Conservation (phyloP, 2,329 filamentous ascomycete species). For the Pestalotiopsis sp. region DNA sequence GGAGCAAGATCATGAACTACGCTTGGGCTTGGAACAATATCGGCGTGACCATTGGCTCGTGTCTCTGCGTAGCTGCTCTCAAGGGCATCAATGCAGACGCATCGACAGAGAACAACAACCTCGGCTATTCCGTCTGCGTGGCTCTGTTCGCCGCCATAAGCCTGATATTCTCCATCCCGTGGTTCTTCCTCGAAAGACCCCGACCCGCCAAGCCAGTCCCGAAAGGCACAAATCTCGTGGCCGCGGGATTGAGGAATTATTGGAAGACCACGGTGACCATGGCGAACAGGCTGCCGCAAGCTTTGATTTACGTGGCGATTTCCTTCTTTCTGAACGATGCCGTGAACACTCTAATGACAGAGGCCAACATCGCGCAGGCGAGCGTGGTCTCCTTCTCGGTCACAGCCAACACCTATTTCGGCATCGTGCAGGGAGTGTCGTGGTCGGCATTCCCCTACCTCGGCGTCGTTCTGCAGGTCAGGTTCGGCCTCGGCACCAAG, state of each 20-base stretch:
- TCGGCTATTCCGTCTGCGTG: background rate
- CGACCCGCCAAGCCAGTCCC: background rate
- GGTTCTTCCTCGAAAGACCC: constrained; percentile 8
- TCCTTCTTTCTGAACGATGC: constrained; percentile 8
- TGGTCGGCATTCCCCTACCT: background rate
- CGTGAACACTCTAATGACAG: background rate
- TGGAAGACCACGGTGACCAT: background rate
- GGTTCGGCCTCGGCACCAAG: background rate
- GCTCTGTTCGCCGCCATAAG: background rate
- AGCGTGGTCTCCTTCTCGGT: constrained; percentile 4
- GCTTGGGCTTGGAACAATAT: constrained; percentile 2
- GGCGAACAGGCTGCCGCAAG: background rate
- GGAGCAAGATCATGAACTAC: background rate
- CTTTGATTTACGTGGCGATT: background rate
- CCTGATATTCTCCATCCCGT: constrained; percentile 3
- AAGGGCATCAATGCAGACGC: constrained; percentile 2
- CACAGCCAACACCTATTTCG: constrained; percentile 3
- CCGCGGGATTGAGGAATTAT: background rate
- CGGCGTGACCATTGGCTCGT: background rate
- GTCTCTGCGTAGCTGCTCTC: background rate
- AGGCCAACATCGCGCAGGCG: background rate
- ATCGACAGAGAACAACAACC: constrained; percentile 1
- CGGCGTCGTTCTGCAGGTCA: background rate
- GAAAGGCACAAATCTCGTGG: background rate
- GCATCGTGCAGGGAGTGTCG: constrained; percentile 4